phyloP scores from a whole-genome alignment of 83 land plant genomes.

The Picea abies region DNA sequence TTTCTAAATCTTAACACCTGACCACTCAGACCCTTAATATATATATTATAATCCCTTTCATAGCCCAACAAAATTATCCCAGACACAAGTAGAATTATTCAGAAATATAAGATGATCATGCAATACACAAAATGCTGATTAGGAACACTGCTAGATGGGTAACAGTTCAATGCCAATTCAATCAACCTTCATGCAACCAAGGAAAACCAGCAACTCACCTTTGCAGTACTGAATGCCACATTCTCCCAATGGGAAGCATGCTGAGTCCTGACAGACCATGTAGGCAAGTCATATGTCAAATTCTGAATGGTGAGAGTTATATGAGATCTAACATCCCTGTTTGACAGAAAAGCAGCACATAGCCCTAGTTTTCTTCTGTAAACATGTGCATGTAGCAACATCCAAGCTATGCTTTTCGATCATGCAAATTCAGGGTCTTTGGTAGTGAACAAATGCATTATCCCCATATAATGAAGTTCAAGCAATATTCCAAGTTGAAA shows the following conservation, averaged over 20 bases:
- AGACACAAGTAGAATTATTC: not conserved
- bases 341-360: slow-evolving; percentile 48
- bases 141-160: too few relatives aligned
- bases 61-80: too few relatives aligned
- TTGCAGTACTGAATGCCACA: slow-evolving; percentile 56
- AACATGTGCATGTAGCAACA: slow-evolving; percentile 14
- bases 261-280: slow-evolving; percentile 45
- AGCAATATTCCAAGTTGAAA: too few relatives aligned
- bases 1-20: too few relatives aligned
- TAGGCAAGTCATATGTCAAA: slow-evolving; percentile 37
- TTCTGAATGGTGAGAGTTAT: slow-evolving; percentile 41
- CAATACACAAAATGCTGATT: not conserved
- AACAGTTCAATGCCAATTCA: not conserved
- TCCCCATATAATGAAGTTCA: not conserved
- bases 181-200: slow-evolving; percentile 4
- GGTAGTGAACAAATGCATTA: not conserved
- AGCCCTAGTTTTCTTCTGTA: slow-evolving; percentile 9
- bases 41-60: too few relatives aligned
- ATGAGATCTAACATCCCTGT: slow-evolving; percentile 21
- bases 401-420: not conserved
- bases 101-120: not conserved
- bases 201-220: slow-evolving; percentile 28
- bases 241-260: slow-evolving; percentile 58
- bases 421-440: not conserved
- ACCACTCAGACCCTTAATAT: too few relatives aligned